Base-by-base conservation (phyloP, 331 rosid species). In the Saraca asoca region DNA sequence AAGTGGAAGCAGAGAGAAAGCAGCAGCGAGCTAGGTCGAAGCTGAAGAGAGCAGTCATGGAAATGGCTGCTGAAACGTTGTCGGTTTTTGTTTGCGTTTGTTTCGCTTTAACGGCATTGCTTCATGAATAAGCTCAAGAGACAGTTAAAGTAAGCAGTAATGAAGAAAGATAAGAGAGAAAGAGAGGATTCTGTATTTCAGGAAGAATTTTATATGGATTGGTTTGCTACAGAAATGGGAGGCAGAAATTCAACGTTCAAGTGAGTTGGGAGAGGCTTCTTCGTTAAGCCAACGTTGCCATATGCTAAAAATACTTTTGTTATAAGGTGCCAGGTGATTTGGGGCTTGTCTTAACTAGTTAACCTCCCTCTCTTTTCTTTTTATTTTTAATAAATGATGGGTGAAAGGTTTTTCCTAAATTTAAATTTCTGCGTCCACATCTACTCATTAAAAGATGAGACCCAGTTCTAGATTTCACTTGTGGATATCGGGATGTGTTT, bases 81-180 rank as follows among this genome's bases (percentile, higher is more conserved):
- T 18, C 2, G 33, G 1, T 19, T 18, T 53, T 19, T 4, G 9
- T 9, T 12, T 5, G 19, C 8, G 31, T 1, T 24, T 24, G 31
- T 24, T 24, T 24, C 31, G 68, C 86, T 88, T 84, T 81, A 91
- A 84, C 94, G 93, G 87, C 87, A 75, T 79, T 73, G 55, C 93
- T 84, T 88, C 75, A 75, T 33, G 68, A 81, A 76, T 53, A 91
- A 86, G 87, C 79, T 43, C 71, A 39, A n/a, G 16, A 37, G 49
- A 29, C 29, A 38, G 39, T 37, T 37, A 37, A 37, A 37, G 41
- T 8, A 37, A 37, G 41, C 41, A 37, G 7, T 37, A 37, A 1
- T 3, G 31, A 1, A 24, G 31, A 12, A 1, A 39, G 57, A 54
- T 33, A 48, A 53, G 41, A 58, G 57, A 78, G 51, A 45, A 6